A percentile compares a stretch with the other conserved stretches of the same genome.
phyloP scores from a whole-genome alignment of 2,329 filamentous ascomycete species.

The Monosporascus sp. region DNA sequence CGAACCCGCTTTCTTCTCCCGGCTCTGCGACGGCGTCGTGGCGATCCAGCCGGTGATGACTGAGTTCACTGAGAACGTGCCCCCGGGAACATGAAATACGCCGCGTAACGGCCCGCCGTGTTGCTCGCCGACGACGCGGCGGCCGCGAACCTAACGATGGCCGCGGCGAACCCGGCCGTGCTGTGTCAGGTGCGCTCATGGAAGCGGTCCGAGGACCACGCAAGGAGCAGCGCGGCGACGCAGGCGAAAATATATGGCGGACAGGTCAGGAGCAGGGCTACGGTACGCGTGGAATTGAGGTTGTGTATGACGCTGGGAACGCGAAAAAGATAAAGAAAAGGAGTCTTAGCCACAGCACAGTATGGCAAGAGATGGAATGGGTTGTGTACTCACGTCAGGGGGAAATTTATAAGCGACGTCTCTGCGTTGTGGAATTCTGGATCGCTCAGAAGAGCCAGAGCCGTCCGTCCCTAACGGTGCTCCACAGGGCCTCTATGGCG shows the following conservation, averaged over 20 bases:
- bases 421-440: constrained; percentile 26
- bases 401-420: constrained; percentile 27
- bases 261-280: constrained; percentile 47
- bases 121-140: constrained; percentile 31
- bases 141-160: constrained; percentile 35
- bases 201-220: constrained; percentile 43
- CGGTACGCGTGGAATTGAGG: constrained; percentile 42
- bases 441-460: constrained; percentile 48
- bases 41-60: constrained; percentile 42
- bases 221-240: constrained; percentile 38
- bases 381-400: constrained; percentile 23
- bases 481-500: constrained; percentile 39
- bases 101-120: constrained; percentile 33
- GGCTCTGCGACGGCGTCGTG: constrained; percentile 37
- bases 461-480: constrained; percentile 41
- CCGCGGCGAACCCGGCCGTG: constrained; percentile 34
- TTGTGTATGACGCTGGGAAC: constrained; percentile 40
- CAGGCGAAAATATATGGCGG: constrained; percentile 48
- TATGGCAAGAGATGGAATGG: too few relatives aligned
- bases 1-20: constrained; percentile 41
- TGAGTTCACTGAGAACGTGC: constrained; percentile 39
- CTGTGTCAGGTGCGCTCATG: constrained; percentile 47
- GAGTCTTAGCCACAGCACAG: neutral
- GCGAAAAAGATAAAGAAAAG: constrained; percentile 17
- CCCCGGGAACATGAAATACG: constrained; percentile 36